A percentile compares a stretch with the other conserved stretches of the same genome.
Conservation (phyloP, 345 rosid genomes). For the Hypericum androsaemum region DNA sequence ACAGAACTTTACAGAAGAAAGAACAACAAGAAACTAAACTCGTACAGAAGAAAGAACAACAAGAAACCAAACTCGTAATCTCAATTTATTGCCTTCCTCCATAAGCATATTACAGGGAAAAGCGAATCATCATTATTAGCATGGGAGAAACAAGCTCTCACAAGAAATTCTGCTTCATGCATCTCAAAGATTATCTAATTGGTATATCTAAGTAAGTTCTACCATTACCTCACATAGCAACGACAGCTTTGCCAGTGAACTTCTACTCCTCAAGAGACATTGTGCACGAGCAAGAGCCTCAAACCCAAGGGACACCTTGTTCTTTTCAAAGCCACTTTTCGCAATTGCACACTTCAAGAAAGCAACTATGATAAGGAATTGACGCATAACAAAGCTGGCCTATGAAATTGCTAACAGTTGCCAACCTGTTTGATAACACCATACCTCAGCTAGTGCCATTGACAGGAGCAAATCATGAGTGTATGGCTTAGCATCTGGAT, state of each 20-base stretch:
- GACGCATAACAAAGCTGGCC: constrained; percentile 42
- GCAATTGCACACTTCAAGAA: constrained; percentile 95
- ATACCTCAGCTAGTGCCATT: constrained; percentile 97
- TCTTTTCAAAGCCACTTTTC: constrained; percentile 71
- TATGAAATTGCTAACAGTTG: constrained; percentile 22
- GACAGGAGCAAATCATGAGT: constrained; percentile 76
- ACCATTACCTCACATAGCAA: constrained; percentile 62
- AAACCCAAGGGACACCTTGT: constrained; percentile 80
- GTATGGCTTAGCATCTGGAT: constrained; percentile 67
- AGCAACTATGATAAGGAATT: constrained; percentile 55
- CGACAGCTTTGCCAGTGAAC: constrained; percentile 62
- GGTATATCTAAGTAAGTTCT: not conserved
- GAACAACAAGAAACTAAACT: not conserved
- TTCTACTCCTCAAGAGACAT: constrained; percentile 70
- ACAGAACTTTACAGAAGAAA: constrained; percentile 8
- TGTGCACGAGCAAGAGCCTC: constrained; percentile 99
- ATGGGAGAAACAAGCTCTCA: not conserved
- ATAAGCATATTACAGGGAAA: too few species aligned
- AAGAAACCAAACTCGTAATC: not conserved
- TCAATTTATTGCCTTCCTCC: too few species aligned
- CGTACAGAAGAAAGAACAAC: not conserved
- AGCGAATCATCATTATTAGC: not conserved
- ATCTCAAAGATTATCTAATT: too few species aligned
- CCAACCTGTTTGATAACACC: constrained; percentile 26
- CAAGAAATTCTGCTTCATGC: too few species aligned